Evolutionary conservation across 257 asterid species (phyloP).

Genomic region (Fraxinus pennsylvanica): DNA sequence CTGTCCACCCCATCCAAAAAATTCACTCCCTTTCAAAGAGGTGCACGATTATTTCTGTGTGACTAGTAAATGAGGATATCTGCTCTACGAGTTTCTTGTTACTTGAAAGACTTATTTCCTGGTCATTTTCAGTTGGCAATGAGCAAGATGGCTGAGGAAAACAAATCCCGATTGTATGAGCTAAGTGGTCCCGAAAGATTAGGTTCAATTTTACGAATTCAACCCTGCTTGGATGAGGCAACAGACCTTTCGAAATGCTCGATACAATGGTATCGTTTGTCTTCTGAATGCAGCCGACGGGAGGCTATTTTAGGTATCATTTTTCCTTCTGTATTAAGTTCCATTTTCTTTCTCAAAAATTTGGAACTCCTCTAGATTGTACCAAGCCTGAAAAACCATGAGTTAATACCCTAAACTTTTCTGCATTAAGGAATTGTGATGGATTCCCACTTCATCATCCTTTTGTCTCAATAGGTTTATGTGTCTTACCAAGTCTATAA

Average conservation of each 20-base stretch:
- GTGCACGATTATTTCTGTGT: background rate
- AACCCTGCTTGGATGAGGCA: conserved; percentile 68
- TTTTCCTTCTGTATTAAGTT: background rate
- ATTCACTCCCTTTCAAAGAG: background rate
- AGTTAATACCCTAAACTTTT: background rate
- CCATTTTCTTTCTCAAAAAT: too few species aligned
- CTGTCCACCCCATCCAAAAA: background rate
- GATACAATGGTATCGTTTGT: conserved; percentile 87
- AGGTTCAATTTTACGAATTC: conserved; percentile 81
- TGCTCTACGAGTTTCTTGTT: background rate
- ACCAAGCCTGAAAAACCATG: too few species aligned
- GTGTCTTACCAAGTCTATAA: conserved; percentile 9
- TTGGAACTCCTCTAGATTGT: too few species aligned
- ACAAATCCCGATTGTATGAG: conserved; percentile 44
- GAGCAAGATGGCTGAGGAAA: conserved; percentile 73
- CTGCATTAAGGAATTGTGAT: background rate
- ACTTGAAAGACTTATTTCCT: conserved; percentile 13
- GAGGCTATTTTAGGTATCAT: conserved; percentile 79
- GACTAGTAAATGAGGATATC: background rate
- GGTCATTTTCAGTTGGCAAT: conserved; percentile 55
- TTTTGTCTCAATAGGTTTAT: background rate
- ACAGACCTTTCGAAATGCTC: conserved; percentile 74
- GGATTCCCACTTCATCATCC: background rate
- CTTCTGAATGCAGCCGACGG: conserved; percentile 90
- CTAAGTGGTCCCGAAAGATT: conserved; percentile 60